Percentiles rank a stretch among this genome's conserved stretches.
phyloP scores from a whole-genome alignment of 768 basidiomycete species.

The Clitopilus hobsonii region DNA sequence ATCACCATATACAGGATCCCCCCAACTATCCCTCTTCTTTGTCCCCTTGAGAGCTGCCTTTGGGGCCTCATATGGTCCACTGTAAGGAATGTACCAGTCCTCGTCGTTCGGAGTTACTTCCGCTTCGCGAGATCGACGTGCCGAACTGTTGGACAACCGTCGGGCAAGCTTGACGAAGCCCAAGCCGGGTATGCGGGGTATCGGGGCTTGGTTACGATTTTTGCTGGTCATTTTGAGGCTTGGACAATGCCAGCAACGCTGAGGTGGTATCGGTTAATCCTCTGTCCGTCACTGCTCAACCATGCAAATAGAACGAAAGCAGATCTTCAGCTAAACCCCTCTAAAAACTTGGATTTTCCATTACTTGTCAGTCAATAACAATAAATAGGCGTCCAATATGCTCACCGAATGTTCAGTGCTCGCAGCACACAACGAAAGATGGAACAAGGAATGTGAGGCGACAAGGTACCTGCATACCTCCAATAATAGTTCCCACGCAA shows the following conservation, averaged over 20 bases:
- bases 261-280: background rate
- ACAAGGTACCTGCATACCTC: background rate
- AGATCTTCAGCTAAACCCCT: background rate
- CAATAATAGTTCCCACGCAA: slow-evolving; percentile 1
- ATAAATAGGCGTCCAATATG: background rate
- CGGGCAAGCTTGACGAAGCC: slow-evolving; percentile 10
- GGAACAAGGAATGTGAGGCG: background rate
- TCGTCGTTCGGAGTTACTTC: slow-evolving; percentile 24
- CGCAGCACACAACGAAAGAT: background rate
- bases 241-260: background rate
- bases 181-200: slow-evolving; percentile 15
- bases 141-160: slow-evolving; percentile 8
- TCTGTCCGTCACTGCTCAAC: background rate
- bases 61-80: slow-evolving; percentile 53
- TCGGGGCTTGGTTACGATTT: slow-evolving; percentile 4
- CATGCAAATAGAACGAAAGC: background rate
- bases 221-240: slow-evolving; percentile 7
- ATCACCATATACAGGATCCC: slow-evolving; percentile 26
- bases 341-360: background rate
- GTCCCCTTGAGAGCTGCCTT: slow-evolving; percentile 20
- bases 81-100: slow-evolving; percentile 64
- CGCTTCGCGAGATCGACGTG: slow-evolving; percentile 5
- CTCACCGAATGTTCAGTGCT: slow-evolving; percentile 1
- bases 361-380: background rate
- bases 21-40: slow-evolving; percentile 37